phyloP scores from a whole-genome alignment of 2,329 filamentous ascomycete genomes.

The Xylariaceae sp. region DNA sequence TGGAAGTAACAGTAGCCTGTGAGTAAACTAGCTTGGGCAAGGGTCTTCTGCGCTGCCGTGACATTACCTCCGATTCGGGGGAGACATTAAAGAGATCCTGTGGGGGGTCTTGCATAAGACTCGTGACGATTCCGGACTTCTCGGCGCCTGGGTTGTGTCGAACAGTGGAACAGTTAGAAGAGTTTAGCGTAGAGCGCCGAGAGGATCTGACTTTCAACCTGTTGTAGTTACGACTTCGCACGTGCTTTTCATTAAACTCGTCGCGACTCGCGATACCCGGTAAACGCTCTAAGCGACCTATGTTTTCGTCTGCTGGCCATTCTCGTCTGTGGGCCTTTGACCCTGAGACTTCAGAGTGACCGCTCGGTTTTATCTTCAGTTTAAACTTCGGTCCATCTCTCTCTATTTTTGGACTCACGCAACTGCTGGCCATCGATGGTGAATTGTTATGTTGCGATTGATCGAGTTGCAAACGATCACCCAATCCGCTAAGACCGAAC shows the following conservation, averaged over 20 bases:
- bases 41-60: constrained; percentile 15
- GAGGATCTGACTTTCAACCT: constrained; percentile 26
- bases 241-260: constrained; percentile 2
- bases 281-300: constrained; percentile 5
- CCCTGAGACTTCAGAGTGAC: constrained; percentile 15
- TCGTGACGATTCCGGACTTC: constrained; percentile 14
- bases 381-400: constrained; percentile 26
- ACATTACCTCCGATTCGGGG: constrained; percentile 15
- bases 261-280: constrained; percentile 12
- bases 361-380: constrained; percentile 24
- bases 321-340: constrained; percentile 11
- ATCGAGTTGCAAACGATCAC: background rate
- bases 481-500: constrained; percentile 20
- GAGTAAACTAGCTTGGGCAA: constrained; percentile 7
- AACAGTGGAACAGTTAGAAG: constrained; percentile 22
- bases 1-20: constrained; percentile 2
- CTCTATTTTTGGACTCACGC: constrained; percentile 8
- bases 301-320: constrained; percentile 11
- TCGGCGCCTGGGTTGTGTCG: constrained; percentile 19
- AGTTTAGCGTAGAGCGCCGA: constrained; percentile 16
- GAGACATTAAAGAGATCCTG: constrained; percentile 26
- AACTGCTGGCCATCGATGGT: background rate
- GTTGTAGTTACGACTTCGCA: constrained; percentile 13
- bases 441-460: background rate
- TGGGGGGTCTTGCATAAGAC: constrained; percentile 20